Percentiles rank a stretch among this genome's conserved stretches.
Conservation (phyloP, 495 filamentous ascomycete genomes). For the Aspergillus sclerotiicarbonarius region DNA sequence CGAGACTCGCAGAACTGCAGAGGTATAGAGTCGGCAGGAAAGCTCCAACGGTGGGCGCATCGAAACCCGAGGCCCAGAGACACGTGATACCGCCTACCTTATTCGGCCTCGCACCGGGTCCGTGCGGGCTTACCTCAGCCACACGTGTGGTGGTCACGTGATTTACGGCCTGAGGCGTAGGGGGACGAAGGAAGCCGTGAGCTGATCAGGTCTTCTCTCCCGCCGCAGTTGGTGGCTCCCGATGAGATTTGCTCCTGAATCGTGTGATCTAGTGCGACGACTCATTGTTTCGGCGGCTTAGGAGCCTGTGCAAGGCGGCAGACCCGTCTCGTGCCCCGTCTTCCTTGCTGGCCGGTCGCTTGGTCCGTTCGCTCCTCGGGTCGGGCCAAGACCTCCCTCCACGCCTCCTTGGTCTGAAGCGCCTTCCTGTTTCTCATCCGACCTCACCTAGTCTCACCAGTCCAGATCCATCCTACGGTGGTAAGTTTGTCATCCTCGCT, state of each 20-base stretch:
- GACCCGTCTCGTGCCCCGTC: constrained; percentile 33
- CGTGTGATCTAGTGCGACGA: constrained; percentile 24
- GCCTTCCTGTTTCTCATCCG: constrained; percentile 8
- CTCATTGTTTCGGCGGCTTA: constrained; percentile 29
- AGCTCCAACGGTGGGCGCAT: constrained; percentile 15
- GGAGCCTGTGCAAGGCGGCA: constrained; percentile 38
- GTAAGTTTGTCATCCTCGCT: constrained; percentile 11
- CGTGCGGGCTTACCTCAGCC: constrained; percentile 10
- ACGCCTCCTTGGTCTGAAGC: constrained; percentile 36
- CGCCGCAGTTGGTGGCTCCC: constrained; percentile 22
- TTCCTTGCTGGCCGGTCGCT: constrained; percentile 23
- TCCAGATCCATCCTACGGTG: not conserved
- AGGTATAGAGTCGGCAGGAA: constrained; percentile 9
- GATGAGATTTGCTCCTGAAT: constrained; percentile 31
- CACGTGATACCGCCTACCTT: constrained; percentile 23
- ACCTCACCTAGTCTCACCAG: not conserved
- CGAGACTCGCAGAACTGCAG: not conserved
- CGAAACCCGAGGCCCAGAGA: constrained; percentile 11
- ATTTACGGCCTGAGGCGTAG: constrained; percentile 18
- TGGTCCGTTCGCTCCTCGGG: constrained; percentile 34
- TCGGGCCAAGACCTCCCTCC: constrained; percentile 31
- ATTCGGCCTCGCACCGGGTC: not conserved
- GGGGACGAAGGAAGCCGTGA: constrained; percentile 14
- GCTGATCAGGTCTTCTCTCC: constrained; percentile 24
- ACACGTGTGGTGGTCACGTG: constrained; percentile 22